Base-by-base conservation (phyloP, 805 yeast genomes). In the Cyberlindnera amylophila region DNA sequence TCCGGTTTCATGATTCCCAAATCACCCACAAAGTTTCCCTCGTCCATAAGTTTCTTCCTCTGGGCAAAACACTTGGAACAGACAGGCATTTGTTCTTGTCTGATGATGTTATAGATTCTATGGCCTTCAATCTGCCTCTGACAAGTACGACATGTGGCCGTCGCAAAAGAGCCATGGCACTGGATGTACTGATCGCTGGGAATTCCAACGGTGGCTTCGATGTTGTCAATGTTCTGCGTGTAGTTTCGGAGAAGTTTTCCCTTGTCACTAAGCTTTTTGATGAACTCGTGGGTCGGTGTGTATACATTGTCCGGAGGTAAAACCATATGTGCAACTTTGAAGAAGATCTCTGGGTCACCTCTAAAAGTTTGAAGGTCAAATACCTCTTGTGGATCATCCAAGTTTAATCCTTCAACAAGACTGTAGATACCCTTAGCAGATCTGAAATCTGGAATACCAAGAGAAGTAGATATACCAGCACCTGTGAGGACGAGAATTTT, bases 361-460 rank as follows among this genome's bases (percentile, higher is more conserved):
- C 71, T 71, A 66, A 89, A 89, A n/a, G 78, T 70, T 18, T 71
- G 71, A 34, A 85, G 65, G 55, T 86, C 87, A 61, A 89, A 89
- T 33, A 88, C 96, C 53, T 86, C 91, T 58, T 89, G 96, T 0
- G 97, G 96, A 54, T 89, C 96, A 38, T 74, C 76, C 27, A 89
- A 64, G 0, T 93, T 90, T 42, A 86, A 62, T 53, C 75, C 74
- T 39, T 73, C 71, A 52, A 90, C 72, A 54, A 75, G 76, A 2
- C 86, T 72, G 62, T 89, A 89, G 41, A 89, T 75, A 37, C 97
- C 97, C 50, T 81, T 72, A n/a, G 86, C 79, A 0, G 96, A 87
- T 58, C 97, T 74, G 65, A 89, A 88, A 64, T 88, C 96, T 0
- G 96, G 96, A 41, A 88, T 89, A 7, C 96, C 96, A 41, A 88